Evolutionary conservation across 768 basidiomycete genomes (phyloP).

Genomic region (Suillus luteus): DNA sequence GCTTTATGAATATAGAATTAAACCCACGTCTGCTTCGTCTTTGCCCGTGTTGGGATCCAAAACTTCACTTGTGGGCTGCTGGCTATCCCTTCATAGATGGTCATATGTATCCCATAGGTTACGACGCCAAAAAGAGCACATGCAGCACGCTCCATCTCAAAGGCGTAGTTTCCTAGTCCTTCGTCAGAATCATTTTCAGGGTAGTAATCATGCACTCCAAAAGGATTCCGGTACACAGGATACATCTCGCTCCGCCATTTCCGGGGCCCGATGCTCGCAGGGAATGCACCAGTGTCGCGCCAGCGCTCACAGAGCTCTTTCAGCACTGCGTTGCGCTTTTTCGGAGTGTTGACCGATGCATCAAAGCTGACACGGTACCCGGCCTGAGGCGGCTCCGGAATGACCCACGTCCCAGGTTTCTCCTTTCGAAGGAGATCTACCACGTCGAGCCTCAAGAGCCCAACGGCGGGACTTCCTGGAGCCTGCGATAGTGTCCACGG

Average conservation of each 20-base stretch:
- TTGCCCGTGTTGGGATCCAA: constrained; percentile 87
- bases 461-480: constrained; percentile 56
- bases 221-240: constrained; percentile 70
- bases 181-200: constrained; percentile 31
- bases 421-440: constrained; percentile 56
- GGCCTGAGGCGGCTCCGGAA: constrained; percentile 36
- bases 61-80: constrained; percentile 48
- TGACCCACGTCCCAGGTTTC: constrained; percentile 43
- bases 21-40: constrained; percentile 86
- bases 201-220: constrained; percentile 46
- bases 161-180: constrained; percentile 60
- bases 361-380: constrained; percentile 48
- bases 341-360: constrained; percentile 51
- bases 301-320: constrained; percentile 72
- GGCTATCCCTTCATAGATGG: constrained; percentile 52
- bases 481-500: constrained; percentile 57
- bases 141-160: constrained; percentile 88
- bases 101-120: constrained; percentile 94
- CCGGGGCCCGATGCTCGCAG: constrained; percentile 64
- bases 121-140: constrained; percentile 87
- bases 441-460: constrained; percentile 60
- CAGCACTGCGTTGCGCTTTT: constrained; percentile 62
- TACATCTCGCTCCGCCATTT: constrained; percentile 92
- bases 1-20: constrained; percentile 1
- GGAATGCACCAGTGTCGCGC: constrained; percentile 62